Base-by-base conservation (phyloP, 1,284 basidiomycete species). In the Ganoderma lingzhi region DNA sequence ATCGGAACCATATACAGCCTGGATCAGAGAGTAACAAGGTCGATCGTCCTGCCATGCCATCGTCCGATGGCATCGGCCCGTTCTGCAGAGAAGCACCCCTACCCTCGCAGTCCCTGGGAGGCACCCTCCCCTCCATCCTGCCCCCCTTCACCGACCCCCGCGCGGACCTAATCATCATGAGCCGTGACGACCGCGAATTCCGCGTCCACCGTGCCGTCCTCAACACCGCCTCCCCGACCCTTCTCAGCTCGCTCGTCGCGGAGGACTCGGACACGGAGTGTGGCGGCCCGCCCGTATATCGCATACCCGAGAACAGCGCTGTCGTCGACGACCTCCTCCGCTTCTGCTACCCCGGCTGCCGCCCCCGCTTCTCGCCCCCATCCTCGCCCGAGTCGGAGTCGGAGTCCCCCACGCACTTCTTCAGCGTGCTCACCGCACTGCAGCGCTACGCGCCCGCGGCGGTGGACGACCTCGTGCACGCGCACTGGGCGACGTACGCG, bases 301-400 rank as follows among this genome's bases (percentile, higher is more conserved):
- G 53, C 30, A 55, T 55, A 23, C 14, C 53, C 28, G 53, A 55
- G 53, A 55, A 32, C 53, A 55, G 53, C 14, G 28, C 53, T 15
- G 53, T 55, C 53, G 28, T 55, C 28, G 53, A 55, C 30, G 10
- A 28, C 28, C 53, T 55, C 23, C 53, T 55, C 53, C 53, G 53
- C 53, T 15, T 32, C 53, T 55, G 28, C 53, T 55, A 55, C 30
- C 53, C 28, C 12, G 53, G 23, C 53, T 28, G 12, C 28, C 28
- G 53, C 12, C 53, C 51, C 1, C 51, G 28, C 10, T 55, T 55
- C 53, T 2, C 53, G n/a, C 8, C 45, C 2, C 3, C 42, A 2
- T 17, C 48, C n/a, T 6, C 39, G 39, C 39, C 39, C 39, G 42
- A 17, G 42, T 17, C 42, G 3, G 3, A 35, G 35, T 6, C 35